Percentiles rank a stretch among this genome's conserved stretches.
Evolutionary conservation across 2,329 filamentous ascomycete species (phyloP).

Genomic region (Helminthosporium solani): DNA sequence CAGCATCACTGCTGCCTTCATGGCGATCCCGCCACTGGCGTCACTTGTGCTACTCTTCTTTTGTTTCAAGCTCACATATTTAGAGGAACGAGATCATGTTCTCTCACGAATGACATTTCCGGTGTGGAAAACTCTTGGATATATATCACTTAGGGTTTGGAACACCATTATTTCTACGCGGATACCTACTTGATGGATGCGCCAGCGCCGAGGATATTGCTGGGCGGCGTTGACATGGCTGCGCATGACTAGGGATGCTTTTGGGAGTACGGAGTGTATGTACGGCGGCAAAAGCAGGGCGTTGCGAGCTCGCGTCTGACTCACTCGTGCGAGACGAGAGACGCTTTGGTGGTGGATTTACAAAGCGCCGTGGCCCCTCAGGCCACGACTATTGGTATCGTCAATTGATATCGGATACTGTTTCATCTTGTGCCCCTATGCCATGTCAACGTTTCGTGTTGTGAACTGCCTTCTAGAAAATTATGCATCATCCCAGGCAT

Average conservation of each 20-base stretch:
- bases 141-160: constrained; percentile 8
- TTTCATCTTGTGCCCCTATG: not conserved
- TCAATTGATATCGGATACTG: not conserved
- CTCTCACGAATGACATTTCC: constrained; percentile 28
- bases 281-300: constrained; percentile 6
- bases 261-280: not conserved
- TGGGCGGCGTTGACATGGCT: constrained; percentile 15
- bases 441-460: not conserved
- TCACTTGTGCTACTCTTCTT: constrained; percentile 18
- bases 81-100: constrained; percentile 30
- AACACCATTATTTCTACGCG: constrained; percentile 19
- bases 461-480: not conserved
- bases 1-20: constrained; percentile 4
- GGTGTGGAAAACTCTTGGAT: constrained; percentile 29
- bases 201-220: constrained; percentile 23
- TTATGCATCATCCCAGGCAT: not conserved
- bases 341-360: not conserved
- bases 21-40: constrained; percentile 2
- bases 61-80: constrained; percentile 21
- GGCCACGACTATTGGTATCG: not conserved
- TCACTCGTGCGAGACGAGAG: constrained; percentile 7
- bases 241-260: constrained; percentile 7
- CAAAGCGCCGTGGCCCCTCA: no score
- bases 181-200: constrained; percentile 26
- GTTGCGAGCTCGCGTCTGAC: not conserved